Percentiles rank a stretch among this genome's conserved stretches.
Evolutionary conservation across 2,329 filamentous ascomycete genomes (phyloP).

Genomic region (Aspergillus pseudoterreus): DNA sequence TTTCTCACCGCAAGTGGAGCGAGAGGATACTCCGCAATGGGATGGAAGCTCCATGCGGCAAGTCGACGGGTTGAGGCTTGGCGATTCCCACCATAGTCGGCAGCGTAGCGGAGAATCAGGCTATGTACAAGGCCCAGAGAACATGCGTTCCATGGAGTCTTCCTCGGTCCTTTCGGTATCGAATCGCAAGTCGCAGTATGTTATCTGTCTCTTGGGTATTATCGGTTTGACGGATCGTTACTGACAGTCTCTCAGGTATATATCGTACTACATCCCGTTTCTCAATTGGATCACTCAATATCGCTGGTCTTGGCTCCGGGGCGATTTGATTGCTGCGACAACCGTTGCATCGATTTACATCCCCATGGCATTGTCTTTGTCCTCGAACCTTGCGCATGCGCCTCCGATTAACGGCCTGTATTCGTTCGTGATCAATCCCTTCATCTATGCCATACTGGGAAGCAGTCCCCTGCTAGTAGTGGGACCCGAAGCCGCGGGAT

Average conservation of each 20-base stretch:
- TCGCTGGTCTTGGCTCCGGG: conserved; percentile 72
- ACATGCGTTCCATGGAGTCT: conserved; percentile 66
- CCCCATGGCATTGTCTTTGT: conserved; percentile 91
- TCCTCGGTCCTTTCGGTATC: conserved; percentile 70
- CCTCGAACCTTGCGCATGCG: conserved; percentile 86
- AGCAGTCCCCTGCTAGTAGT: conserved; percentile 92
- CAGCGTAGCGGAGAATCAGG: conserved; percentile 32
- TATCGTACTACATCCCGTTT: conserved; percentile 89
- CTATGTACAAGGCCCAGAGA: conserved; percentile 54
- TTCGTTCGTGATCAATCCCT: conserved; percentile 85
- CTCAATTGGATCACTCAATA: conserved; percentile 90
- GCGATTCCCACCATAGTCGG: conserved; percentile 2
- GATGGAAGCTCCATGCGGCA: conserved; percentile 24
- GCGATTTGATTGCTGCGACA: conserved; percentile 81
- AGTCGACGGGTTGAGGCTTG: conserved; percentile 33
- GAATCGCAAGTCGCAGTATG: conserved; percentile 70
- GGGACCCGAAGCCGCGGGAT: conserved; percentile 90
- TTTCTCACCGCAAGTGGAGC: conserved; percentile 65
- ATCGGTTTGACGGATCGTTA: background rate
- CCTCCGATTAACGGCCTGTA: conserved; percentile 93
- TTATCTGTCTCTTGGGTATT: conserved; percentile 5
- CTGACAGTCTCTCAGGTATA: conserved; percentile 57
- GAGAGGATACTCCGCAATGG: conserved; percentile 50
- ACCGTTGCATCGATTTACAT: conserved; percentile 99
- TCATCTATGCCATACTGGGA: conserved; percentile 86